A percentile compares a stretch with the other conserved stretches of the same genome.
phyloP scores from a whole-genome alignment of 768 basidiomycete species.

The Lentinus brumalis region DNA sequence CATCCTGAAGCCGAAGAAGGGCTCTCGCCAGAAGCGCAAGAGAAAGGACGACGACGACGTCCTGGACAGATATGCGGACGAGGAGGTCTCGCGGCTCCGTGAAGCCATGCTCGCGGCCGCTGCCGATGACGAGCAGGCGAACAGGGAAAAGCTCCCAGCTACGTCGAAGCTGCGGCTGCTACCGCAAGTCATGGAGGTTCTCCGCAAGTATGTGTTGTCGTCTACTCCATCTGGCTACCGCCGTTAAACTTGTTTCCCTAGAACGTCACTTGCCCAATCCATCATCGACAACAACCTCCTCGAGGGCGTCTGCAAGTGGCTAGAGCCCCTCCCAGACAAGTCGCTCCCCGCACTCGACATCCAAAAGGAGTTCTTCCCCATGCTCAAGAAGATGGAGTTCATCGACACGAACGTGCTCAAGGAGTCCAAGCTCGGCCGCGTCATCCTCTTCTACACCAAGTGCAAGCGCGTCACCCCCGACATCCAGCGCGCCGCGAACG shows the following conservation, averaged over 20 bases:
- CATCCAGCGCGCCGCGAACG: conserved; percentile 78
- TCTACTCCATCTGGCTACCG: too few species aligned
- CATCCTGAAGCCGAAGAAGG: conserved; percentile 81
- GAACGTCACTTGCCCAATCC: conserved; percentile 83
- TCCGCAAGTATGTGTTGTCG: conserved; percentile 75
- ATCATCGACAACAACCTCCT: conserved; percentile 95
- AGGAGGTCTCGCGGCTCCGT: conserved; percentile 86
- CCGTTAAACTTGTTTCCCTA: conserved; percentile 32
- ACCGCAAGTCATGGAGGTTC: conserved; percentile 87
- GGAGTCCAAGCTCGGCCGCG: conserved; percentile 85
- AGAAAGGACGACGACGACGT: conserved; percentile 84
- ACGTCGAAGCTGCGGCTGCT: conserved; percentile 81
- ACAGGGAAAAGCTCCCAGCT: conserved; percentile 79
- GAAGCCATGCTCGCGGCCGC: conserved; percentile 88
- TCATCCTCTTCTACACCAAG: conserved; percentile 95
- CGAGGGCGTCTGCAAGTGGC: conserved; percentile 86
- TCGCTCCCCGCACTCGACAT: conserved; percentile 96
- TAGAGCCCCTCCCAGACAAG: conserved; percentile 91
- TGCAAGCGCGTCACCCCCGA: conserved; percentile 86
- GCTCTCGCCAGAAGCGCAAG: conserved; percentile 59
- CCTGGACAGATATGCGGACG: conserved; percentile 86
- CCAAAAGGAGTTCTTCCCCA: conserved; percentile 86
- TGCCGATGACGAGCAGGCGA: conserved; percentile 79
- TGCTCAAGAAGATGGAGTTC: conserved; percentile 85
- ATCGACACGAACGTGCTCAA: conserved; percentile 91